A percentile compares a stretch with the other conserved stretches of the same genome.
phyloP scores from a whole-genome alignment of 2,329 filamentous ascomycete species.

The Geosmithia putterillii region DNA sequence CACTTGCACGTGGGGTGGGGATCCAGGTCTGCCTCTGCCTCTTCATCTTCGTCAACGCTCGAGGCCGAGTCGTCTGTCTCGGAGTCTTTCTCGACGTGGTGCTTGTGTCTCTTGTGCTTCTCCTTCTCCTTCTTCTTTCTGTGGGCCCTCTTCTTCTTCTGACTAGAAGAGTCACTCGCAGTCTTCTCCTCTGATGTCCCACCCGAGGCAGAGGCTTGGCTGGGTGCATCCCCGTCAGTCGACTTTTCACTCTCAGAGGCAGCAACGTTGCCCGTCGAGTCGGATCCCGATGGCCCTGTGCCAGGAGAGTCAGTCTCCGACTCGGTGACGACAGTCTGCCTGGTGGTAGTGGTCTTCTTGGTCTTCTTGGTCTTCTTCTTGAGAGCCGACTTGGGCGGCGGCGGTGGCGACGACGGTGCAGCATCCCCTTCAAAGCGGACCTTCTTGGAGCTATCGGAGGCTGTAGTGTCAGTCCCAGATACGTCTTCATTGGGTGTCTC shows the following conservation, averaged over 20 bases:
- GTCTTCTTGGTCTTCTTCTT: conserved; percentile 15
- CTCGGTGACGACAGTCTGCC: conserved; percentile 8
- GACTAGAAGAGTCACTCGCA: not conserved
- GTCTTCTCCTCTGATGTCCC: not conserved
- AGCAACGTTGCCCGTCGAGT: not conserved
- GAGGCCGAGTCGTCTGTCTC: too few relatives aligned
- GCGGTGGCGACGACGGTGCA: too few relatives aligned
- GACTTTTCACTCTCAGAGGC: not conserved
- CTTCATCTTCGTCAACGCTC: conserved; percentile 8
- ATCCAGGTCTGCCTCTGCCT: conserved; percentile 1
- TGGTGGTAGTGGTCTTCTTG: conserved; percentile 2
- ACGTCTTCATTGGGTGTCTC: not conserved
- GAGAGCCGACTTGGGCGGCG: conserved; percentile 23
- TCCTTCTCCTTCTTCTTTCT: not conserved
- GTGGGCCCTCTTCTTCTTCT: too few relatives aligned
- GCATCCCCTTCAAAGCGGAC: conserved; percentile 26
- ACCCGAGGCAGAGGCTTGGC: not conserved
- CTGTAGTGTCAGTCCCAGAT: not conserved
- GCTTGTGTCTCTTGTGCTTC: not conserved
- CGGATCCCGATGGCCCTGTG: conserved; percentile 5
- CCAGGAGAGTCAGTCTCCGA: conserved; percentile 7
- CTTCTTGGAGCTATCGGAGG: conserved; percentile 17
- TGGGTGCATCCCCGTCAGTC: not conserved
- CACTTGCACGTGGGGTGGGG: conserved; percentile 23
- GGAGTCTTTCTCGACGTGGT: not conserved